phyloP scores from a whole-genome alignment of 768 basidiomycete genomes.

The Serendipita sp. region DNA sequence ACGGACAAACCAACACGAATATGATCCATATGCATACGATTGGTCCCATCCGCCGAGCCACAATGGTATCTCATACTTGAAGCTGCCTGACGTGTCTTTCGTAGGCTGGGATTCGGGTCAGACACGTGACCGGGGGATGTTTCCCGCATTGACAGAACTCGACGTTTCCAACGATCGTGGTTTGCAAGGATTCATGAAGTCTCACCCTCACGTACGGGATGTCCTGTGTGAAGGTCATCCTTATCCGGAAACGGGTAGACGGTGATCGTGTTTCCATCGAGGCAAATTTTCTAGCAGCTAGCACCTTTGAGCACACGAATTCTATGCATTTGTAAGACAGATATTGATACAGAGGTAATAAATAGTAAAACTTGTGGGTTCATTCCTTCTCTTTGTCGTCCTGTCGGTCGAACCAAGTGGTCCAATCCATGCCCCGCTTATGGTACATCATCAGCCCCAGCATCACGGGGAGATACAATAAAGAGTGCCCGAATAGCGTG shows the following conservation, averaged over 20 bases:
- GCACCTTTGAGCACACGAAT: neutral
- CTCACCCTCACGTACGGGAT: too few relatives aligned
- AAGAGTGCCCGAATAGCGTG: conserved; percentile 54
- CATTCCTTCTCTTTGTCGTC: neutral
- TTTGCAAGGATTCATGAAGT: too few relatives aligned
- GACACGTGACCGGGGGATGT: neutral
- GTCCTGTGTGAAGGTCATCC: too few relatives aligned
- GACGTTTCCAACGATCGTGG: too few relatives aligned
- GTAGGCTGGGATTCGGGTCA: neutral
- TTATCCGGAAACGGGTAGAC: too few relatives aligned
- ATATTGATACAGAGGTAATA: neutral
- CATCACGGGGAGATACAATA: conserved; percentile 84
- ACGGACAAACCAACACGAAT: neutral
- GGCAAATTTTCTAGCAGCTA: too few relatives aligned
- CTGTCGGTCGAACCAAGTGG: conserved; percentile 4
- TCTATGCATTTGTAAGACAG: neutral
- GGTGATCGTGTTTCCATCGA: too few relatives aligned
- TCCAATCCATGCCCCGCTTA: conserved; percentile 74
- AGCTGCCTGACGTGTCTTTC: neutral
- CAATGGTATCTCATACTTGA: neutral
- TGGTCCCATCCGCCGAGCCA: neutral
- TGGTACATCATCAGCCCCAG: conserved; percentile 90
- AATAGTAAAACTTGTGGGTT: neutral
- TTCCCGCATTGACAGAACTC: neutral
- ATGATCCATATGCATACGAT: too few relatives aligned